phyloP scores from a whole-genome alignment of 495 filamentous ascomycete species.

The Aspergillus avenaceus region DNA sequence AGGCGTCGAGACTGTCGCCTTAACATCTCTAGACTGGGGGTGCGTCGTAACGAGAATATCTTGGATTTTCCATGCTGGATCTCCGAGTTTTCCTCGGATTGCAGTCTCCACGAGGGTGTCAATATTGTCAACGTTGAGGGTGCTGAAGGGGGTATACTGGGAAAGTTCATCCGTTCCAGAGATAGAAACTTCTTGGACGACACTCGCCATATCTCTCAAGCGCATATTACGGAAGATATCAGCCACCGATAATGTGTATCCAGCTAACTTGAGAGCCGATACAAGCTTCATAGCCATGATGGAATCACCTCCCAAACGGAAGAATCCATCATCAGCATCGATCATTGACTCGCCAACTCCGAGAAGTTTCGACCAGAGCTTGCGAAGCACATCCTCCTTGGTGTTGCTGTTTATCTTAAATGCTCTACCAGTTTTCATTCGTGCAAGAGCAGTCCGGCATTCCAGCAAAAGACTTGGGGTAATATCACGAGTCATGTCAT shows the following conservation, averaged over 20 bases:
- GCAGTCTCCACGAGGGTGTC: constrained; percentile 20
- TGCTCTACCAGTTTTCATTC: constrained; percentile 17
- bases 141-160: constrained; percentile 33
- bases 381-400: constrained; percentile 34
- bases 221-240: constrained; percentile 47
- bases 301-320: constrained; percentile 44
- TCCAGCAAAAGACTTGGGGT: constrained; percentile 13
- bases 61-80: constrained; percentile 26
- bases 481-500: constrained; percentile 19
- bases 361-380: constrained; percentile 44
- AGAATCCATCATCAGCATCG: constrained; percentile 42
- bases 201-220: constrained; percentile 31
- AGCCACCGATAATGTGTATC: constrained; percentile 32
- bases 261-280: constrained; percentile 26
- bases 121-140: constrained; percentile 26
- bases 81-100: constrained; percentile 22
- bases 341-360: constrained; percentile 29
- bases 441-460: constrained; percentile 15
- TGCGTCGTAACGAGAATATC: constrained; percentile 31
- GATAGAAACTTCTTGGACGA: constrained; percentile 22
- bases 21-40: constrained; percentile 44
- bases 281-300: constrained; percentile 43
- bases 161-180: constrained; percentile 2
- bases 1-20: constrained; percentile 44
- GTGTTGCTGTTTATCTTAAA: constrained; percentile 19